Base-by-base conservation (phyloP, 2,329 filamentous ascomycete species). In the Alternaria longipes region DNA sequence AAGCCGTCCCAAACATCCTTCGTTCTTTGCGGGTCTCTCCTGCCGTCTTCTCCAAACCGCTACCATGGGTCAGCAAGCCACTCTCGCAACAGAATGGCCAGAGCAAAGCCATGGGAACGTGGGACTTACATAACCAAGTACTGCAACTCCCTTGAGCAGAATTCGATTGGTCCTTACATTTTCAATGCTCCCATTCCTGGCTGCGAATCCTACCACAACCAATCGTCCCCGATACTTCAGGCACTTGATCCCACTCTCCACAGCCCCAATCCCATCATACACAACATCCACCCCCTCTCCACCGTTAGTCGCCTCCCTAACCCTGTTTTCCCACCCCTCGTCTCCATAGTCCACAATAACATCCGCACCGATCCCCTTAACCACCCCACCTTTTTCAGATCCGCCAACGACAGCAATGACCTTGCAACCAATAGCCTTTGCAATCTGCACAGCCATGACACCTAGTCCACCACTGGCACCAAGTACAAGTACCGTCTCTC, bases 191-290 rank as follows among this genome's bases (percentile, higher is more conserved):
- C 84, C 84, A 16, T 75, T 81, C 50, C 82, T 78, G 1, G 84
- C 87, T 6, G 86, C 86, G 69, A 89, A 89, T 0, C 87, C 87
- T 2, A 88, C 80, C 28, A 89, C 78, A 2, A 89, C 79, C 18
- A 89, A 74, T 32, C 83, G 77, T 0, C 86, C 87, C 36, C 82
- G 80, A 69, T 87, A 84, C 24, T 80, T 84, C 32, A 87, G 74
- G 64, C 85, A 87, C 59, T 82, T 82, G 28, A 89, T 71, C 40
- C 84, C 85, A 59, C 81, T 81, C 61, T 84, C 81, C 8, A 89
- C 84, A 24, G 86, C 79, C 0, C 87, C 86, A 11, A 88, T 85
- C 8, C 83, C 81, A 74, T 89, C 87, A 40, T 85, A 85, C 12
- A 88, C 84, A 0, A 87, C 80, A 74, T 89, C 82, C 2, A 85